phyloP scores from a whole-genome alignment of 352 stramenopile species.

The Pythium periplocum region DNA sequence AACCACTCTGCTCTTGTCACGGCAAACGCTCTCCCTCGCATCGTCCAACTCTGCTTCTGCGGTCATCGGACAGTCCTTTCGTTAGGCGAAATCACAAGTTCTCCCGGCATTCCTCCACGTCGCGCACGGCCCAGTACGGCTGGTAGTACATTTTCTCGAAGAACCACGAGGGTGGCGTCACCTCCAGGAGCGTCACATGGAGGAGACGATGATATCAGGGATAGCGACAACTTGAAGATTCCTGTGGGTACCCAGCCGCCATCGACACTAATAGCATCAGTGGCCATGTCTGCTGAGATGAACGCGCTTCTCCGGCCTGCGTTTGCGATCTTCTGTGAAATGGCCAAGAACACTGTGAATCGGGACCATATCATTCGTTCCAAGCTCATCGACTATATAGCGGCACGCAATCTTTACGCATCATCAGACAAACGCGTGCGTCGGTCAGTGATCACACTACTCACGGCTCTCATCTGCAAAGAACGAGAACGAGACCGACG shows the following conservation, averaged over 20 bases:
- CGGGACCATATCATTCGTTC: conserved; percentile 57
- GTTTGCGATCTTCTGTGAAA: conserved; percentile 55
- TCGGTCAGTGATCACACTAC: conserved; percentile 45
- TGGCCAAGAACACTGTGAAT: conserved; percentile 50
- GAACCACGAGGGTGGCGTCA: too few relatives aligned
- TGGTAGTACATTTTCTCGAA: background rate
- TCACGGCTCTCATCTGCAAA: conserved; percentile 56
- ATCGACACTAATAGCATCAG: background rate
- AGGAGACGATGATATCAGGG: too few relatives aligned
- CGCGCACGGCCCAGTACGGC: conserved; percentile 3
- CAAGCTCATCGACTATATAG: conserved; percentile 56
- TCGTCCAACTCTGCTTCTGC: conserved; percentile 53
- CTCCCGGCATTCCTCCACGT: background rate
- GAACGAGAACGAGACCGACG: conserved; percentile 37
- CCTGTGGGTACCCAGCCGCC: background rate
- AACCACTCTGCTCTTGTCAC: conserved; percentile 49
- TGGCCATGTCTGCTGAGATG: conserved; percentile 15
- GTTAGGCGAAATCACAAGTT: background rate
- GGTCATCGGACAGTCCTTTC: conserved; percentile 4
- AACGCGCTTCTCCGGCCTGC: conserved; percentile 30
- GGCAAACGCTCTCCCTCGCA: conserved; percentile 34
- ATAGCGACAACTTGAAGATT: background rate
- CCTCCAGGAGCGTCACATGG: too few relatives aligned
- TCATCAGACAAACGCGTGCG: conserved; percentile 58
- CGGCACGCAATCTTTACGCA: conserved; percentile 42